A percentile compares a stretch with the other conserved stretches of the same genome.
phyloP scores from a whole-genome alignment of 1,284 basidiomycete species.

The Phellinidium pouzarii region DNA sequence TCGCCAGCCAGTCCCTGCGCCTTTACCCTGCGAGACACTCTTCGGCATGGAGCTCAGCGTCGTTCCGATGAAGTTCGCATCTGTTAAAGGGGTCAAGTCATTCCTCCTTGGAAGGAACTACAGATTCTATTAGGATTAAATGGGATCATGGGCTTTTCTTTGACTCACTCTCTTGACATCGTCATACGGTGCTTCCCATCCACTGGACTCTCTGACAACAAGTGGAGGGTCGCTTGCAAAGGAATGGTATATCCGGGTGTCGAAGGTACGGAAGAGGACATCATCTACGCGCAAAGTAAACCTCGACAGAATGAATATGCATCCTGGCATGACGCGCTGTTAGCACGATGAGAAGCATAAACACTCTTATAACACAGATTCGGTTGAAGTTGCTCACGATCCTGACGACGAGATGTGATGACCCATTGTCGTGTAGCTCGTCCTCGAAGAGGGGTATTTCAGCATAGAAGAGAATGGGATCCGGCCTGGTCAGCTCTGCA shows the following conservation, averaged over 20 bases:
- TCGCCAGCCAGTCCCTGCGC: constrained; percentile 73
- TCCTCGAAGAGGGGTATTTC: constrained; percentile 91
- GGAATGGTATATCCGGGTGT: constrained; percentile 87
- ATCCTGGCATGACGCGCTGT: constrained; percentile 97
- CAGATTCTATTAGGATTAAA: background rate
- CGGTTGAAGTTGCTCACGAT: constrained; percentile 56
- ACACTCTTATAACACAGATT: background rate
- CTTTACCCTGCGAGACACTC: constrained; percentile 49
- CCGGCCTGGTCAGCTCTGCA: constrained; percentile 77
- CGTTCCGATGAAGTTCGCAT: constrained; percentile 81
- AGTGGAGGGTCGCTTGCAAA: constrained; percentile 56
- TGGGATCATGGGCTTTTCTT: background rate
- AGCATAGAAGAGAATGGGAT: constrained; percentile 93
- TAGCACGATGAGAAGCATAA: constrained; percentile 11
- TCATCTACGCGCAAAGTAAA: constrained; percentile 95
- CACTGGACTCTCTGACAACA: constrained; percentile 77
- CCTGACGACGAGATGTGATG: constrained; percentile 73
- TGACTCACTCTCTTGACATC: constrained; percentile 66
- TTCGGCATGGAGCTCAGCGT: constrained; percentile 61
- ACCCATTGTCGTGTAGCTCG: constrained; percentile 91
- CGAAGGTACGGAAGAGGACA: constrained; percentile 87
- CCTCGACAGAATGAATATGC: constrained; percentile 84
- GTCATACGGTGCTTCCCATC: constrained; percentile 87
- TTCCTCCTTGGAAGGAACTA: constrained; percentile 74
- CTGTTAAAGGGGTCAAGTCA: constrained; percentile 87